phyloP scores from a whole-genome alignment of 176 grass and related monocot species.

The Bonia amplexicaulis region DNA sequence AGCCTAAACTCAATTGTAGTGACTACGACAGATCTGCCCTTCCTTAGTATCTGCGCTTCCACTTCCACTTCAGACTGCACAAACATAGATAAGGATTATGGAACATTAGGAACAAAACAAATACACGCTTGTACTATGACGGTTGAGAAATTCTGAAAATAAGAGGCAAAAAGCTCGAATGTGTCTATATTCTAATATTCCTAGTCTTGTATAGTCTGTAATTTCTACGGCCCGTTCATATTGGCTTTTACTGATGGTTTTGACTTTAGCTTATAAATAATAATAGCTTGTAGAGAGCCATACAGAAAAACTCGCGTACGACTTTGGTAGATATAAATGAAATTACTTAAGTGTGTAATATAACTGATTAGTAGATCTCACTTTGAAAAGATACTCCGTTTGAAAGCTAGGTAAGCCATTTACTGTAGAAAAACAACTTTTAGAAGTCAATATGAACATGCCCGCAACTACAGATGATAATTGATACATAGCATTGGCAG shows the following conservation, averaged over 20 bases:
- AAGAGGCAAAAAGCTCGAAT: not conserved
- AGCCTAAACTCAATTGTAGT: slow-evolving; percentile 38
- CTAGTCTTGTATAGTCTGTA: not conserved
- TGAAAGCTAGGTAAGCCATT: too few species aligned
- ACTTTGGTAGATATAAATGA: too few species aligned
- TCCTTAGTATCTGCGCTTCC: slow-evolving; percentile 34
- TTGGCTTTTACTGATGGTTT: too few species aligned
- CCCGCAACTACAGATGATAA: not conserved
- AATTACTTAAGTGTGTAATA: too few species aligned
- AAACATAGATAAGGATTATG: not conserved
- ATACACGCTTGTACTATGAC: too few species aligned
- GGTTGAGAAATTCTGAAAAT: not conserved
- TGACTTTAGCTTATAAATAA: too few species aligned
- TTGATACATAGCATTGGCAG: not conserved
- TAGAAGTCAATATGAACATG: too few species aligned
- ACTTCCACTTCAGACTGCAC: slow-evolving; percentile 47
- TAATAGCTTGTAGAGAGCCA: too few species aligned
- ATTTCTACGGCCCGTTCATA: not conserved
- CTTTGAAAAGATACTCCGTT: too few species aligned
- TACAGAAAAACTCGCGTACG: too few species aligned
- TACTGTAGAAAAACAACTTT: too few species aligned
- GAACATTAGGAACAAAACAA: not conserved
- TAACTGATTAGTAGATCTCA: too few species aligned
- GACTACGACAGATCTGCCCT: slow-evolving; percentile 42
- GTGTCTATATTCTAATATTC: not conserved